Evolutionary conservation across 2,329 filamentous ascomycete species (phyloP).

Genomic region (Trichoderma pleuroti): DNA sequence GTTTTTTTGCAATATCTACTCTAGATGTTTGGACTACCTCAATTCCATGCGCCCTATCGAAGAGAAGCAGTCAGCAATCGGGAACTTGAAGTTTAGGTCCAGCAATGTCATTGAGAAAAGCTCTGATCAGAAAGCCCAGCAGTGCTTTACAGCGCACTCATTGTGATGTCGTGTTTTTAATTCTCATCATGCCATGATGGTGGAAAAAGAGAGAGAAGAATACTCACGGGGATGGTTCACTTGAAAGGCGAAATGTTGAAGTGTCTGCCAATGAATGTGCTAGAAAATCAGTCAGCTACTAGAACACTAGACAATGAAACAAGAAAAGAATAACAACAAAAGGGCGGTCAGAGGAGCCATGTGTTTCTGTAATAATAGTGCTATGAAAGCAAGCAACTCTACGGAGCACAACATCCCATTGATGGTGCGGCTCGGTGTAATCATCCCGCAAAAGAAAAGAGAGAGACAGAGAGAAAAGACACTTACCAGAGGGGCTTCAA

Average conservation of each 20-base stretch:
- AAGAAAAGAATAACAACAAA: not conserved
- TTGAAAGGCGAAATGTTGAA: not conserved
- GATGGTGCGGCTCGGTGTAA: not conserved
- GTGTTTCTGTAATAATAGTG: not conserved
- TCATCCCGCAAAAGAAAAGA: not conserved
- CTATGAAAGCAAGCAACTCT: not conserved
- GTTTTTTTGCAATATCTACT: not conserved
- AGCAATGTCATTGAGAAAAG: not conserved
- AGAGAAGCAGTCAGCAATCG: not conserved
- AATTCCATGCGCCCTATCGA: not conserved
- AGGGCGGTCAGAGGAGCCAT: not conserved
- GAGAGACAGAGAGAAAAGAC: not conserved
- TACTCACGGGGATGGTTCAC: not conserved
- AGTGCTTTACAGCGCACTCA: not conserved
- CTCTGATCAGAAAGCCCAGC: not conserved
- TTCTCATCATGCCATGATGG: not conserved
- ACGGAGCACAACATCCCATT: too few relatives aligned
- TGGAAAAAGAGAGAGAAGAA: not conserved
- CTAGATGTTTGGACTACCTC: not conserved
- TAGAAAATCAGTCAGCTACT: not conserved
- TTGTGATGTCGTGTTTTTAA: not conserved
- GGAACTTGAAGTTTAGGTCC: not conserved
- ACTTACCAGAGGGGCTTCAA: not conserved
- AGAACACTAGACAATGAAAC: not conserved
- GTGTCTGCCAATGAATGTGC: not conserved